A percentile compares a stretch with the other conserved stretches of the same genome.
These are phyloP conservation scores for Monosporascus sp. DNA, from an alignment of 2,329 filamentous ascomycete species.

Conservation along the genomic window DNA sequence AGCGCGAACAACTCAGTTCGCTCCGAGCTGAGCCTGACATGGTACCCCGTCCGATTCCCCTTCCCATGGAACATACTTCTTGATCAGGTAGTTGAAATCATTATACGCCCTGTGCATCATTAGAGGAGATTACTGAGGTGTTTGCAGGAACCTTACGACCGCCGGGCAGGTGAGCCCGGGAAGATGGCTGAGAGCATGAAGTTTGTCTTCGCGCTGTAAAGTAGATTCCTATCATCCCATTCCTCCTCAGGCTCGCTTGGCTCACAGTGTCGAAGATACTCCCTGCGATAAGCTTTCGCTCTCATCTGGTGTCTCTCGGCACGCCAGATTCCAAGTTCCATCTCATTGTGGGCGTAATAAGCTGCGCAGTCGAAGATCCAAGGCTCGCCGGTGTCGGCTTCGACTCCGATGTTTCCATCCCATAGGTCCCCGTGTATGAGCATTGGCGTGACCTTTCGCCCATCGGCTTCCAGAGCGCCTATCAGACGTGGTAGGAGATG, in stretches of 20 bases:
- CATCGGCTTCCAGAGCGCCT: constrained; percentile 18
- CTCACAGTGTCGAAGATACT: constrained; percentile 16
- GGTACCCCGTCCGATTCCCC: not conserved
- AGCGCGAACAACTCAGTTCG: too few relatives aligned
- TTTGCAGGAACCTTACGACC: not conserved
- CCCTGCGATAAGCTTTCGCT: constrained; percentile 5
- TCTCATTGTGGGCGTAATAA: constrained; percentile 37
- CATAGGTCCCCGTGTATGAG: constrained; percentile 37
- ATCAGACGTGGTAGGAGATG: constrained; percentile 28
- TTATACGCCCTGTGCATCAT: not conserved
- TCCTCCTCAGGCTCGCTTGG: constrained; percentile 23
- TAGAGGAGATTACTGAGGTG: too few relatives aligned
- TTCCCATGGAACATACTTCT: constrained; percentile 7
- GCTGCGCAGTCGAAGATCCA: constrained; percentile 32
- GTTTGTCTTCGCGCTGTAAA: constrained; percentile 17
- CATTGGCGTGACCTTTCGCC: constrained; percentile 18
- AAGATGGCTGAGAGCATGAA: constrained; percentile 11
- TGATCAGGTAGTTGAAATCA: constrained; percentile 1
- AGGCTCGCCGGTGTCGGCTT: constrained; percentile 21
- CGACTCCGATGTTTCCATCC: constrained; percentile 33
- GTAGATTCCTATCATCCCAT: constrained; percentile 25
- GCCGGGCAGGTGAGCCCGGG: constrained; percentile 1
- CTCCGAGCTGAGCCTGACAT: too few relatives aligned
- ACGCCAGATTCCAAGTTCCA: constrained; percentile 27
- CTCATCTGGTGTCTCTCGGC: constrained; percentile 6